phyloP scores from a whole-genome alignment of 345 rosid genomes.

The Aquilaria yunnanensis region DNA sequence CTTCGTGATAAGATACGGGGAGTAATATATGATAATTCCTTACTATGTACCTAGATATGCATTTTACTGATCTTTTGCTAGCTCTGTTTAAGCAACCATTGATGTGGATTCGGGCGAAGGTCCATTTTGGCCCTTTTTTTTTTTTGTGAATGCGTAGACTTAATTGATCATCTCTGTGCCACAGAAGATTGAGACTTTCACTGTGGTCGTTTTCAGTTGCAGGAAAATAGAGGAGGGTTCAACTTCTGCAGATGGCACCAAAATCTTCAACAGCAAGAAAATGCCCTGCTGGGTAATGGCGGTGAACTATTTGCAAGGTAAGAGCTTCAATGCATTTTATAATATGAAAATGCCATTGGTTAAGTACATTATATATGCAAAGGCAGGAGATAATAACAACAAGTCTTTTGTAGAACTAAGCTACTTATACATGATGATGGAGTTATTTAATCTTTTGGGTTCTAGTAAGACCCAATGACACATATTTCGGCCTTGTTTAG shows the following conservation, averaged over 20 bases:
- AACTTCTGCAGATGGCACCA: background rate
- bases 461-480: too few relatives aligned
- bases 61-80: too few relatives aligned
- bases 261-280: background rate
- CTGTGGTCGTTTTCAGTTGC: background rate
- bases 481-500: too few relatives aligned
- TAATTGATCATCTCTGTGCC: background rate
- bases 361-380: too few relatives aligned
- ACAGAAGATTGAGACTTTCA: background rate
- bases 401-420: too few relatives aligned
- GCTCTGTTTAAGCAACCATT: background rate
- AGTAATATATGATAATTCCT: too few relatives aligned
- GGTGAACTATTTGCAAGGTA: conserved; percentile 4
- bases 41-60: too few relatives aligned
- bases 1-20: too few relatives aligned
- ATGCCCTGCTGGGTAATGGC: conserved; percentile 5
- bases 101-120: background rate
- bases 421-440: too few relatives aligned
- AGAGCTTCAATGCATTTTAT: background rate
- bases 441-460: too few relatives aligned
- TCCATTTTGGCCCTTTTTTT: background rate
- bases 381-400: too few relatives aligned
- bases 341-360: too few relatives aligned
- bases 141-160: background rate
- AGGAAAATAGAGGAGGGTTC: background rate